Evolutionary conservation across 2,329 filamentous ascomycete genomes (phyloP), one percentile per base, ranked within the genome.

Genomic region (Cryphonectria radicalis): DNA sequence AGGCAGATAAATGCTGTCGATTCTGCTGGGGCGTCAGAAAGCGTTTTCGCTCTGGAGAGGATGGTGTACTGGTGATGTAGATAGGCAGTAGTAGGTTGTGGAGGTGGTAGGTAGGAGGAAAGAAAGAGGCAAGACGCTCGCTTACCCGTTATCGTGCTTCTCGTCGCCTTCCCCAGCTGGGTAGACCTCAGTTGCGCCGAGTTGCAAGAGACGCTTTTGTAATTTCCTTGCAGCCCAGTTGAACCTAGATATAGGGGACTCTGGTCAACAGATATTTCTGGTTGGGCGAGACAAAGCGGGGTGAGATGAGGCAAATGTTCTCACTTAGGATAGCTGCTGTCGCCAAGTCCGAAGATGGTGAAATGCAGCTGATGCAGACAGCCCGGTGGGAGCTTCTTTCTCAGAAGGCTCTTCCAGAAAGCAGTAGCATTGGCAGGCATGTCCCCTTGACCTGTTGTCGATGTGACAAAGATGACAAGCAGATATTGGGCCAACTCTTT

Each of bases 391-490:
- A 99, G 86, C 76, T 90, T 93, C 80, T 92, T 94, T 75, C 93
- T 88, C 25, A 97, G 85, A 53, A 99, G 85, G 72, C 90, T 92
- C 78, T 89, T 94, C 96, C 96, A 99, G 78, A 99, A 95, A 1
- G 83, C 83, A 60, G 90, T 86, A 3, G 92, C 90, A 84, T 98
- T 98, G 70, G 89, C 89, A 2, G 96, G 96, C 78, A 98, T 88
- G 74, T 98, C 95, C 7, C 96, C 96, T 82, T 99, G 95, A 6
- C 96, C 96, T 0, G 96, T 97, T 0, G 96, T 99, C 6, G 96
- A 97, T 28, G 97, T 85, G 72, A 94, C 90, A 77, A 99, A 93
- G 66, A 98, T 84, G 37, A 94, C 88, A 28, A 95, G 81, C 0
- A 81, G 82, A 70, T 85, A 83, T 69, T 83, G 82, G 13, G 87